These are phyloP conservation scores for Omphalea diandra DNA, from an alignment of 441 rosid species.

Conservation along the genomic window DNA sequence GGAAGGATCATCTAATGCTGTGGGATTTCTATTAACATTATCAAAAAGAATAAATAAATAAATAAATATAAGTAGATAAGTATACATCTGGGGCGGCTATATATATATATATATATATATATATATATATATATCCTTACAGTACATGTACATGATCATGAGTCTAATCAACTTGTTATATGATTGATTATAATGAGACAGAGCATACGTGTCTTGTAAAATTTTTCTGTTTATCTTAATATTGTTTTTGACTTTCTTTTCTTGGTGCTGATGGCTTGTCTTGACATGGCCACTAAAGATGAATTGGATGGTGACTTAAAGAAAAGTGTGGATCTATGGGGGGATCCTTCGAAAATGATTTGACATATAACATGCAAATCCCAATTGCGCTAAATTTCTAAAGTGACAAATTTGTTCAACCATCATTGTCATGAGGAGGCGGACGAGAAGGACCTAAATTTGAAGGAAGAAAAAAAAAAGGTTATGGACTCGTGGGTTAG, in stretches of 20 bases:
- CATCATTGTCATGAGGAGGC: neutral
- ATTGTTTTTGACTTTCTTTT: conserved; percentile 23
- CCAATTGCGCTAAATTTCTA: conserved; percentile 6
- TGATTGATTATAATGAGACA: conserved; percentile 12
- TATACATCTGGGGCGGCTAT: conserved; percentile 11
- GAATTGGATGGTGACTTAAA: conserved; percentile 38
- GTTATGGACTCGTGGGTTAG: neutral
- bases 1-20: neutral
- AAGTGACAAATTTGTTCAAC: conserved; percentile 13
- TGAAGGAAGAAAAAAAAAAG: neutral
- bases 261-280: conserved; percentile 37
- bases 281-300: conserved; percentile 27
- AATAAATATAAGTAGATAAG: neutral
- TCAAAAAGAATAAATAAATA: neutral
- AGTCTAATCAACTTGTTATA: conserved; percentile 31
- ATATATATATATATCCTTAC: no score
- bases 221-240: neutral
- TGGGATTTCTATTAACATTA: neutral
- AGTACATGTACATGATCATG: conserved; percentile 28
- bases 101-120: no score
- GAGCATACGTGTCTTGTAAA: conserved; percentile 13
- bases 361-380: conserved; percentile 25
- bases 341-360: conserved; percentile 43
- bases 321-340: conserved; percentile 34
- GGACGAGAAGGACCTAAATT: neutral